phyloP scores from a whole-genome alignment of 495 filamentous ascomycete species.

The Penicillium coffeae region DNA sequence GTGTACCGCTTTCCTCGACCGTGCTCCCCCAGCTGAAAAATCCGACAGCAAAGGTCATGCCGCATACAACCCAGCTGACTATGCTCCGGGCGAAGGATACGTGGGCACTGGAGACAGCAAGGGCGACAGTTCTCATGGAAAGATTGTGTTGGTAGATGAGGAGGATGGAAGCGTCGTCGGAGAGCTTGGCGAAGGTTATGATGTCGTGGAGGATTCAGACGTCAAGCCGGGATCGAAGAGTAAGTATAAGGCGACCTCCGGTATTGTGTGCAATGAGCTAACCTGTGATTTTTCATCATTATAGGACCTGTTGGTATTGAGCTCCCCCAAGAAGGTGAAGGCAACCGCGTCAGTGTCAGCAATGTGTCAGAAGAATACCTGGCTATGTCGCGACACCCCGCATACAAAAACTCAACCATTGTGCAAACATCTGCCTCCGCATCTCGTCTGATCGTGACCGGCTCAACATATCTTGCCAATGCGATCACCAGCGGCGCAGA shows the following conservation, averaged over 20 bases:
- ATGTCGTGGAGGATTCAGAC: constrained; percentile 68
- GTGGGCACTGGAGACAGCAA: constrained; percentile 32
- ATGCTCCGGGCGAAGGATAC: constrained; percentile 75
- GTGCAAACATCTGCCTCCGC: constrained; percentile 88
- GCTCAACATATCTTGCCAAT: constrained; percentile 72
- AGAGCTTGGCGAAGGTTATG: constrained; percentile 77
- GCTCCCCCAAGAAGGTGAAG: constrained; percentile 68
- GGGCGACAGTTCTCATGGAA: constrained; percentile 57
- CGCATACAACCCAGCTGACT: constrained; percentile 76
- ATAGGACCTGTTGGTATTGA: constrained; percentile 88
- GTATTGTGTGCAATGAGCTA: neutral
- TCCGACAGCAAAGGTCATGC: constrained; percentile 28
- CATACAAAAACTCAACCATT: constrained; percentile 79
- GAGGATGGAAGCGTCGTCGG: constrained; percentile 94
- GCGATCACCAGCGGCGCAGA: constrained; percentile 72
- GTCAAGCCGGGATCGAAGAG: constrained; percentile 84
- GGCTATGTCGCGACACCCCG: constrained; percentile 76
- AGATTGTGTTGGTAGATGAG: constrained; percentile 93
- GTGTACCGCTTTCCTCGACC: constrained; percentile 89
- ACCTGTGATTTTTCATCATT: neutral
- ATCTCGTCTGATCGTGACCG: constrained; percentile 88
- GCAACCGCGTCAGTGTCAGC: constrained; percentile 64
- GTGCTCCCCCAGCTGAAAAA: constrained; percentile 49
- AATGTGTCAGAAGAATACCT: constrained; percentile 79
- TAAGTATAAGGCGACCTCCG: constrained; percentile 34